A percentile compares a stretch with the other conserved stretches of the same genome.
These are phyloP conservation scores for Mycena latifolia DNA, from an alignment of 768 basidiomycete species.

Conservation along the genomic window DNA sequence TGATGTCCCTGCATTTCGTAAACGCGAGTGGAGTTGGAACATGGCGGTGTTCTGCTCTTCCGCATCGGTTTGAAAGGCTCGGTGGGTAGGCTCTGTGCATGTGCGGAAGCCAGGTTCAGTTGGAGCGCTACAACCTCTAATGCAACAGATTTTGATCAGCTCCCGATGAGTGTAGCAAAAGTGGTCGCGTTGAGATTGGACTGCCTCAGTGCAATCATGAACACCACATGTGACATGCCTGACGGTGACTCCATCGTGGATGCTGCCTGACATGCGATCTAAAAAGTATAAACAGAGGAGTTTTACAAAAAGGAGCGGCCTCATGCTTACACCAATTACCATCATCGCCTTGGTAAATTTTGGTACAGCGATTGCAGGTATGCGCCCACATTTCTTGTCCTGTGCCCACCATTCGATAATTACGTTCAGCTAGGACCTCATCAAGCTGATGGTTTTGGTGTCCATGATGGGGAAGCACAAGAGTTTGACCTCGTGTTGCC, in stretches of 20 bases:
- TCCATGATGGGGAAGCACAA: background rate
- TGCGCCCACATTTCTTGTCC: slow-evolving; percentile 28
- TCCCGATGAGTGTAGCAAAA: background rate
- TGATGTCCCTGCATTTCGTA: background rate
- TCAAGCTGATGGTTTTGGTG: slow-evolving; percentile 2
- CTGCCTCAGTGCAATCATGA: slow-evolving; percentile 3
- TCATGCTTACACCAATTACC: slow-evolving; percentile 11
- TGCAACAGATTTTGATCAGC: slow-evolving; percentile 5
- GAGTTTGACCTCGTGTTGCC: background rate
- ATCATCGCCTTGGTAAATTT: slow-evolving; percentile 16
- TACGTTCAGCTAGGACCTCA: slow-evolving; percentile 11
- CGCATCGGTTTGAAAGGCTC: background rate
- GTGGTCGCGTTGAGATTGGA: background rate
- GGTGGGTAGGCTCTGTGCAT: background rate
- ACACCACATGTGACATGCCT: slow-evolving; percentile 1
- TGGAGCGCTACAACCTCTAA: background rate
- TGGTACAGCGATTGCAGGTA: slow-evolving; percentile 13
- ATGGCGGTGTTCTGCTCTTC: slow-evolving; percentile 5
- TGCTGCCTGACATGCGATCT: slow-evolving; percentile 10
- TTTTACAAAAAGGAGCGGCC: background rate
- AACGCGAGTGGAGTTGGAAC: slow-evolving; percentile 16
- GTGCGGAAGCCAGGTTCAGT: background rate
- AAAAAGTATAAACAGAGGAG: background rate
- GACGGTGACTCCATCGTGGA: slow-evolving; percentile 17
- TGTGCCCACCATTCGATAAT: slow-evolving; percentile 16